A percentile compares a stretch with the other conserved stretches of the same genome.
phyloP scores from a whole-genome alignment of 371 early-diverging fungal species.

The Rhizomucor pusillus region DNA sequence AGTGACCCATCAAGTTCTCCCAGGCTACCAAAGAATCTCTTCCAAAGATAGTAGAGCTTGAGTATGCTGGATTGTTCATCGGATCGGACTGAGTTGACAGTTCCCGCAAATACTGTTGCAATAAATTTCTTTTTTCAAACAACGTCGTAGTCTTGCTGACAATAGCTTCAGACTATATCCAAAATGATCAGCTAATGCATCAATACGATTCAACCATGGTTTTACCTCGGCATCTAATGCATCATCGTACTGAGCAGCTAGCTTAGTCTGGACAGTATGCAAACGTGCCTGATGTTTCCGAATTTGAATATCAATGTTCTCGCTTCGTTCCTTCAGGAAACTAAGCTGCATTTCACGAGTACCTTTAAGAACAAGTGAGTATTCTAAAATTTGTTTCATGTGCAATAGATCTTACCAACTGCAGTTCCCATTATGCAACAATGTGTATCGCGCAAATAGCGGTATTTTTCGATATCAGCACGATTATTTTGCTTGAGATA shows the following conservation, averaged over 20 bases:
- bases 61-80: slow-evolving; percentile 11
- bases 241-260: slow-evolving; percentile 15
- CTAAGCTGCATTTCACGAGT: slow-evolving; percentile 55
- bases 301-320: slow-evolving; percentile 62
- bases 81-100: slow-evolving; percentile 17
- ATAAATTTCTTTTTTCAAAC: slow-evolving; percentile 42
- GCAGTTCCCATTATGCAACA: slow-evolving; percentile 49
- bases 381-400: neutral
- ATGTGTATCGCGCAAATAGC: slow-evolving; percentile 45
- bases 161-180: slow-evolving; percentile 31
- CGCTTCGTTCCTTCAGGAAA: slow-evolving; percentile 50
- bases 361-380: slow-evolving; percentile 26
- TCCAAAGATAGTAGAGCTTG: slow-evolving; percentile 32
- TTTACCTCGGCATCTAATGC: slow-evolving; percentile 28
- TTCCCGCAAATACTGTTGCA: slow-evolving; percentile 38
- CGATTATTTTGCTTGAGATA: slow-evolving; percentile 59
- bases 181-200: neutral
- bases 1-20: slow-evolving; percentile 46
- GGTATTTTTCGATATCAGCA: slow-evolving; percentile 37
- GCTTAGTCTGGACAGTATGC: slow-evolving; percentile 33
- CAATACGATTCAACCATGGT: neutral
- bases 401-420: slow-evolving; percentile 44
- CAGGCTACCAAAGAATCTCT: slow-evolving; percentile 32
- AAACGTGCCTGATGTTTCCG: slow-evolving; percentile 44
- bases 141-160: slow-evolving; percentile 42